Evolutionary conservation across 495 filamentous ascomycete species (phyloP), one percentile per base, ranked within the genome.

Genomic region (Recurvomyces mirabilis): DNA sequence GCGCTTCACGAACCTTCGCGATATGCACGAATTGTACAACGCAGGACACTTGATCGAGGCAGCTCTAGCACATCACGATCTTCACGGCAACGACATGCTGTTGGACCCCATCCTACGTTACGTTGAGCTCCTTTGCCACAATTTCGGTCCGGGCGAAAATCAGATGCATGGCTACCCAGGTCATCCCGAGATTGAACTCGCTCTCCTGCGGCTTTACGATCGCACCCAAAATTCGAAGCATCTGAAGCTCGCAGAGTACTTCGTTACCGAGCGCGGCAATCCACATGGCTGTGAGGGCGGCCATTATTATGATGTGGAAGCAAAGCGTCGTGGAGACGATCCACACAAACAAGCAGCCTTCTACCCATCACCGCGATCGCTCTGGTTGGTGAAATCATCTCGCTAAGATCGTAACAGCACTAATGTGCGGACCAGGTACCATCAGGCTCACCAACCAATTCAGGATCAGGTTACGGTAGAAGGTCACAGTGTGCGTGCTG

Each of bases 21-120:
- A 78, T 61, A 64, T 75, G 56, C 75, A 77, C 57, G 75, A 78
- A 57, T 46, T 78, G 69, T 76, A 61, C 55, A 74, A 74, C 47
- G 69, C 70, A 10, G 75, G 74, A 0, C 75, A 79, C 52, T 54
- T 79, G 14, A 77, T 77, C 23, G 75, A 78, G 60, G 75, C 66
- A 1, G 72, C 73, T 9, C 52, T 78, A 5, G 70, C 72, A 0
- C 73, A 79, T 40, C 53, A 67, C 23, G 55, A 64, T 15, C 61
- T 64, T 31, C 75, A 70, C 43, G 60, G 67, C 21, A 74, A 75
- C 49, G 61, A 68, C 44, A 50, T 63, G 17, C 51, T 77, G 21
- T 51, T 77, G 13, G 63, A 66, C 4, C 69, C 72, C 3, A 67
- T 78, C 15, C 46, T 70, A 20, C 71, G 69, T 41, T 75, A 75